These are phyloP conservation scores for Aphanomyces euteiches DNA, from an alignment of 352 stramenopile genomes.

Conservation along the genomic window DNA sequence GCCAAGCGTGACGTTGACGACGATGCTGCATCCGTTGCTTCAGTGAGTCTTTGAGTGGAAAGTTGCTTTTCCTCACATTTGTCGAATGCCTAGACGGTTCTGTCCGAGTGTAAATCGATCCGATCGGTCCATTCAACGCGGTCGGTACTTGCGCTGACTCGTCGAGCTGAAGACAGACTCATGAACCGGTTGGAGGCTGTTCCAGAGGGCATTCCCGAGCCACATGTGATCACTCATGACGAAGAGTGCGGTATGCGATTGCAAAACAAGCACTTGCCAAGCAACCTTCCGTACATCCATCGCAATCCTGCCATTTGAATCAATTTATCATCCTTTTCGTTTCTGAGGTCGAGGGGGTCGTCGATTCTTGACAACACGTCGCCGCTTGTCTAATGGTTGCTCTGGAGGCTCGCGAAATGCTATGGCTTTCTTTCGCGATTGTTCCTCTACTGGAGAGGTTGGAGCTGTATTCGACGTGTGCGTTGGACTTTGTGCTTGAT, in stretches of 20 bases:
- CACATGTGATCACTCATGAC: conserved; percentile 84
- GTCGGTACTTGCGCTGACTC: conserved; percentile 69
- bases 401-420: background rate
- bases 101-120: conserved; percentile 85
- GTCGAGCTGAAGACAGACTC: conserved; percentile 69
- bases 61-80: background rate
- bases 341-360: background rate
- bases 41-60: conserved; percentile 10
- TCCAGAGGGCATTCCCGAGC: conserved; percentile 44
- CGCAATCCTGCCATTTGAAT: conserved; percentile 88
- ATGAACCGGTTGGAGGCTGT: conserved; percentile 30
- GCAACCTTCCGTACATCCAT: conserved; percentile 93
- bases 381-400: background rate
- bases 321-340: background rate
- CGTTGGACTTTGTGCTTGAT: no score
- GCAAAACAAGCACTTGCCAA: conserved; percentile 84
- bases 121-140: conserved; percentile 78
- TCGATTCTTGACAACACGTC: background rate
- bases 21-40: conserved; percentile 63
- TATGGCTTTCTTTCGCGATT: background rate
- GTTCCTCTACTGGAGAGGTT: no score
- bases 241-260: conserved; percentile 84
- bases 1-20: conserved; percentile 38
- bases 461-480: no score
- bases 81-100: conserved; percentile 38